Percentiles rank a stretch among this genome's conserved stretches.
phyloP scores from a whole-genome alignment of 768 basidiomycete genomes.

The Termitomyces sp. region DNA sequence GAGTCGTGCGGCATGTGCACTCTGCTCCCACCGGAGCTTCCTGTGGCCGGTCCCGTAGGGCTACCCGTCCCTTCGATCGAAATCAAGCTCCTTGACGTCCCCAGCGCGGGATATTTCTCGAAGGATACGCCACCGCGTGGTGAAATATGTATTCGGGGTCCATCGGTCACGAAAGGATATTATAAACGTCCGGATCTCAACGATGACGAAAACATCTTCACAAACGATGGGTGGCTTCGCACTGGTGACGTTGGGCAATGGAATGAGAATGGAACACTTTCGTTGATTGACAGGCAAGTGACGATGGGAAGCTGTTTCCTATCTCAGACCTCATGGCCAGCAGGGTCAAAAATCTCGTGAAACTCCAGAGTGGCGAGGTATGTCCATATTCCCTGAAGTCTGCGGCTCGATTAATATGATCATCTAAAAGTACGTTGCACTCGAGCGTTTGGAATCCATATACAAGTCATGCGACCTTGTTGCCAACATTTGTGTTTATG shows the following conservation, averaged over 20 bases:
- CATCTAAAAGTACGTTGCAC: constrained; percentile 71
- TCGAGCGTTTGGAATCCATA: constrained; percentile 84
- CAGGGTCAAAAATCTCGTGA: constrained; percentile 15
- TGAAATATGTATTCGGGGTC: constrained; percentile 86
- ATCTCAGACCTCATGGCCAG: neutral
- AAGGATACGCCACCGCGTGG: constrained; percentile 72
- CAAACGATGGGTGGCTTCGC: constrained; percentile 87
- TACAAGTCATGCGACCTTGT: constrained; percentile 82
- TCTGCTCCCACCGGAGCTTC: constrained; percentile 78
- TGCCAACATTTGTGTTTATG: constrained; percentile 77
- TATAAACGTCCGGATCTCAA: constrained; percentile 92
- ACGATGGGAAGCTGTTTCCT: neutral
- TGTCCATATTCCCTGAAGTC: neutral
- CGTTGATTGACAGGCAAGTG: constrained; percentile 78
- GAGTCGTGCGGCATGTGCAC: constrained; percentile 90
- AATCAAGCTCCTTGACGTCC: constrained; percentile 80
- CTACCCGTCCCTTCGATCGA: constrained; percentile 84
- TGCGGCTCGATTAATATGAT: neutral
- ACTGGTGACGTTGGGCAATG: constrained; percentile 95
- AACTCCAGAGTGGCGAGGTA: constrained; percentile 18
- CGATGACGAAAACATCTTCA: constrained; percentile 75
- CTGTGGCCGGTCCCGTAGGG: constrained; percentile 73
- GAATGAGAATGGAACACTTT: constrained; percentile 88
- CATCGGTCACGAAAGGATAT: constrained; percentile 82
- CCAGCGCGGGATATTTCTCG: constrained; percentile 79